phyloP scores from a whole-genome alignment of 2,329 filamentous ascomycete genomes.

The Lecanicillium sp. region DNA sequence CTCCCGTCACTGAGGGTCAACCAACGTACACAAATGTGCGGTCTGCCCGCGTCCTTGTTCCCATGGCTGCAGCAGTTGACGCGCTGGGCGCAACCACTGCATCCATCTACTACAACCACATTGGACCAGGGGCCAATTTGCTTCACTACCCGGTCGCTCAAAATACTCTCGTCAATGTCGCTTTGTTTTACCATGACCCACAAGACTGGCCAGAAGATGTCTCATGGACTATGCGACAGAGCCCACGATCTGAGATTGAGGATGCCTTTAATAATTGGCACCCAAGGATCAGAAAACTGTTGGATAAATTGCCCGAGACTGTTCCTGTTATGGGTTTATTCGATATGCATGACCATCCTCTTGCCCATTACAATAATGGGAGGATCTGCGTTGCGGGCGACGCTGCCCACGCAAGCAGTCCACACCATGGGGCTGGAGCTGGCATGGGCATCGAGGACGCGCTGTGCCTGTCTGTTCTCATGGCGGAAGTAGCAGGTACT shows the following conservation, averaged over 20 bases:
- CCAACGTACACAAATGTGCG: constrained; percentile 50
- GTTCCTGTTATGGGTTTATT: constrained; percentile 34
- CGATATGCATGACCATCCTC: constrained; percentile 34
- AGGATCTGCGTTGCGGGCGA: constrained; percentile 48
- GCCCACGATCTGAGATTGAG: background rate
- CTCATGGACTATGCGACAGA: background rate
- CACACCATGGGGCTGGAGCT: constrained; percentile 51
- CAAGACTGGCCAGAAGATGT: background rate
- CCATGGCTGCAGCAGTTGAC: constrained; percentile 14
- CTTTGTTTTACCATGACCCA: constrained; percentile 2
- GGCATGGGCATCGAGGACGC: constrained; percentile 50
- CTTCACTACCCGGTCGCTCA: constrained; percentile 20
- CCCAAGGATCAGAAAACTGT: too few species aligned
- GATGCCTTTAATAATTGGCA: too few species aligned
- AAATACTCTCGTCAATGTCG: constrained; percentile 2
- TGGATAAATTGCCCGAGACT: background rate
- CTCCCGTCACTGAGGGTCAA: constrained; percentile 26
- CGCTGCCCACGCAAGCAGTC: constrained; percentile 55
- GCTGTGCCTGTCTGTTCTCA: constrained; percentile 33
- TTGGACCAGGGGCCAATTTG: constrained; percentile 21
- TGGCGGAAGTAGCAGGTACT: constrained; percentile 35
- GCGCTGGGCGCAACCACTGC: constrained; percentile 17
- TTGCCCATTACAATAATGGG: constrained; percentile 32
- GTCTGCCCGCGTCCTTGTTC: constrained; percentile 42
- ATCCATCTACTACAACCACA: constrained; percentile 17